Evolutionary conservation across 2,329 filamentous ascomycete species (phyloP), one percentile per base, ranked within the genome.

Genomic region (Verticillium nonalfalfae): DNA sequence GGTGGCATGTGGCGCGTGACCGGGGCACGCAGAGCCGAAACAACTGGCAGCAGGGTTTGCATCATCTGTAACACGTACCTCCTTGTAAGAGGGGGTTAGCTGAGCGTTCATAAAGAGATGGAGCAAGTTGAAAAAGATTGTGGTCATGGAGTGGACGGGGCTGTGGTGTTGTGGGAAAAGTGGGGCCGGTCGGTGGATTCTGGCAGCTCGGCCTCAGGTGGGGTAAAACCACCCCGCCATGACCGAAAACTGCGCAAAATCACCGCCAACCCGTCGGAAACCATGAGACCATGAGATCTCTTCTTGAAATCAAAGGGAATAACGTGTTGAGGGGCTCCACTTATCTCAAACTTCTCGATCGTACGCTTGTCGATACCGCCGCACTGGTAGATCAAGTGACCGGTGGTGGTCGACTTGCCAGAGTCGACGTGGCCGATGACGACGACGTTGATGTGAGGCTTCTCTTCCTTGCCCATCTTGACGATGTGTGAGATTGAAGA

Each of bases 341-440:
- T 26, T 26, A 26, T 99, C 93, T 99, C 95, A 89, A 99, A 99
- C 91, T 99, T 99, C 90, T 99, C 95, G 80, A 99, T 99, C 52
- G 59, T 56, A 60, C 59, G 59, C 52, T 56, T 56, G 52, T 56
- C 59, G 55, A 56, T 50, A 58, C 95, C 95, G 90, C 95, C 95
- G 87, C 95, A 98, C 90, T 99, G 94, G 93, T 98, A 98, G 91
- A 99, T 98, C 89, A 99, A 89, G 86, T 94, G 89, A 81, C 89
- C 87, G 74, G 81, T 90, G 81, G 93, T 97, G 81, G 93, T 97
- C 73, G 93, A 97, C 90, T 97, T 97, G 85, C 93, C 94, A 81
- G 93, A 96, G 85, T 97, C 93, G 91, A 97, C 93, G 89, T 97
- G 94, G 87, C 93, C 93, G 87, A 96, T 96, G 81, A 97, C 93